Conservation (phyloP, 192 early-diverging fungal species). For the Spizellomyces punctatus region DNA sequence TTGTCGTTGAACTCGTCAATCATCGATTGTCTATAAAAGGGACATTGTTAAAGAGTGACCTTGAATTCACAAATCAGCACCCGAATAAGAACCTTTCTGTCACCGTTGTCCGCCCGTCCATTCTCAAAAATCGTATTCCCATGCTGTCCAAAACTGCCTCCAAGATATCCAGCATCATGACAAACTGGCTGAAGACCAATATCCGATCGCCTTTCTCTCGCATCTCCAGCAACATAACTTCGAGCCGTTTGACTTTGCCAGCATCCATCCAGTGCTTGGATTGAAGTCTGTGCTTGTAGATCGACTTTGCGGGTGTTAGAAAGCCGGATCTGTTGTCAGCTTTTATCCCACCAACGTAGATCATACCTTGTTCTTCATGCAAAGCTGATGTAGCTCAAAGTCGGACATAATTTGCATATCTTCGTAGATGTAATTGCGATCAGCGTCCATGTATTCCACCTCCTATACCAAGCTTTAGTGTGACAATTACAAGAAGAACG, state of each 20-base stretch:
- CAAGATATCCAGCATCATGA: slow-evolving; percentile 59
- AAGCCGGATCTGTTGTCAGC: neutral
- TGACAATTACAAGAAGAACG: neutral
- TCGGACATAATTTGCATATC: slow-evolving; percentile 88
- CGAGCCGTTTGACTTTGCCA: slow-evolving; percentile 71
- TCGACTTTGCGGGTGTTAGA: slow-evolving; percentile 30
- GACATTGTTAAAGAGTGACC: neutral
- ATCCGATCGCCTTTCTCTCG: slow-evolving; percentile 45
- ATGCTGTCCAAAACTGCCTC: slow-evolving; percentile 46
- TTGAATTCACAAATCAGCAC: slow-evolving; percentile 10
- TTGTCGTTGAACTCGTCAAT: slow-evolving; percentile 80
- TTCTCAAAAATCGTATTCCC: slow-evolving; percentile 36
- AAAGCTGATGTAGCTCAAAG: slow-evolving; percentile 79
- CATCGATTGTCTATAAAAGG: slow-evolving; percentile 45
- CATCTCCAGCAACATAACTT: slow-evolving; percentile 55
- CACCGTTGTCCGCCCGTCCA: slow-evolving; percentile 42
- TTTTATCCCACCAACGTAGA: neutral
- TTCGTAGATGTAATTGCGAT: slow-evolving; percentile 73
- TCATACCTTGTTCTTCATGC: slow-evolving; percentile 57
- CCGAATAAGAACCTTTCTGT: slow-evolving; percentile 22
- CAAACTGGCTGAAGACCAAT: slow-evolving; percentile 57
- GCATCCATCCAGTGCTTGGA: slow-evolving; percentile 69
- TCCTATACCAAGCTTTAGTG: slow-evolving; percentile 50
- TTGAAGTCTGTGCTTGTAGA: slow-evolving; percentile 50
- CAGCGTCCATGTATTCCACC: slow-evolving; percentile 73